Percentiles rank a stretch among this genome's conserved stretches.
Conservation (phyloP, 1,139 yeast species). For the Yamadazyma conglobata region DNA sequence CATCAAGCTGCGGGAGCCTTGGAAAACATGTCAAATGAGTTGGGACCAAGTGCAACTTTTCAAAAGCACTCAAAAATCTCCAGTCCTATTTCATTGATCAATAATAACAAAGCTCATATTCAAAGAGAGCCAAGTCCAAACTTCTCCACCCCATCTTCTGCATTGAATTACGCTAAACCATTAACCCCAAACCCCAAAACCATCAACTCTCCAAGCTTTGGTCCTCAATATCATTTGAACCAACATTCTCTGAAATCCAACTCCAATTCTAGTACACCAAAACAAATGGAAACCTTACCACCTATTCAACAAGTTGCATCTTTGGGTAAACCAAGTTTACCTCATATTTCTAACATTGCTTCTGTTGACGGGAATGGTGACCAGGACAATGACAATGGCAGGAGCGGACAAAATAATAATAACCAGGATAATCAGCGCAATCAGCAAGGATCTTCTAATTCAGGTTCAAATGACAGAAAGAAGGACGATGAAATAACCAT, state of each 20-base stretch:
- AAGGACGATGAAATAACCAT: slow-evolving; percentile 44
- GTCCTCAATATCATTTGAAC: slow-evolving; percentile 37
- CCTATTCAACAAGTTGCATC: slow-evolving; percentile 30
- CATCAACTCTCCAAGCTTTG: slow-evolving; percentile 41
- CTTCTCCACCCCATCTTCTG: slow-evolving; percentile 36
- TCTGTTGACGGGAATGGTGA: slow-evolving; percentile 1
- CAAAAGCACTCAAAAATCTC: slow-evolving; percentile 17
- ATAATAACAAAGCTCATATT: slow-evolving; percentile 13
- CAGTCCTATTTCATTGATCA: slow-evolving; percentile 28
- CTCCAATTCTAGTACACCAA: slow-evolving; percentile 15
- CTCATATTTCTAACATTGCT: slow-evolving; percentile 23
- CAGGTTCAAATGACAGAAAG: slow-evolving; percentile 4
- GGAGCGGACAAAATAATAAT: slow-evolving; percentile 1
- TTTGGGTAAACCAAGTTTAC: slow-evolving; percentile 21
- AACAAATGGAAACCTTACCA: slow-evolving; percentile 26
- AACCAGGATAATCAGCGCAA: neutral
- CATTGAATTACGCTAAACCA: slow-evolving; percentile 22
- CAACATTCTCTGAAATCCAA: slow-evolving; percentile 10
- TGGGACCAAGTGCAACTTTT: slow-evolving; percentile 46
- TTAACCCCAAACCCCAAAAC: slow-evolving; percentile 18
- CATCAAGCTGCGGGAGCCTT: slow-evolving; percentile 60
- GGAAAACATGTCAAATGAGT: slow-evolving; percentile 50
- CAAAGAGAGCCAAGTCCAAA: slow-evolving; percentile 19
- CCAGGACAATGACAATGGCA: slow-evolving; percentile 1
- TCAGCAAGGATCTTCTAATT: neutral